phyloP scores from a whole-genome alignment of 495 filamentous ascomycete genomes.

The Recurvomyces mirabilis region DNA sequence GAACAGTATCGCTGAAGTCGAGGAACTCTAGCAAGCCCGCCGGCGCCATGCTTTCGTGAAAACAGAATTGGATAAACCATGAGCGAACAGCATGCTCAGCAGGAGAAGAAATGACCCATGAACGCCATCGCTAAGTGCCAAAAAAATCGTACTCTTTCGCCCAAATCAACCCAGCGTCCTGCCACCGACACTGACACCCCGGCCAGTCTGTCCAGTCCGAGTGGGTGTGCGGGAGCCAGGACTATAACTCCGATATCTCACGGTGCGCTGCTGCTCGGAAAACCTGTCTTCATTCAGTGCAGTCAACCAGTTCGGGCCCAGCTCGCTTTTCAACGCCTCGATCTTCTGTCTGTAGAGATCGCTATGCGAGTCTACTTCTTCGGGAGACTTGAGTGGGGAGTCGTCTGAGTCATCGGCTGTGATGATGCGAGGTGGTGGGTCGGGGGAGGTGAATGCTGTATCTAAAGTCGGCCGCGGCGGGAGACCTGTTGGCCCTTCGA shows the following conservation, averaged over 20 bases:
- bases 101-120: conserved; percentile 6
- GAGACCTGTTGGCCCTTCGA: background rate
- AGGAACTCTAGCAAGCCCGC: too few relatives aligned
- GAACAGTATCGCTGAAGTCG: too few relatives aligned
- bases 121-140: conserved; percentile 16
- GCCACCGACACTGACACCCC: conserved; percentile 14
- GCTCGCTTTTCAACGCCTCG: conserved; percentile 69
- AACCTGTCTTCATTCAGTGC: conserved; percentile 61
- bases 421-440: conserved; percentile 10
- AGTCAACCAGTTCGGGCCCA: conserved; percentile 74
- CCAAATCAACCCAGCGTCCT: conserved; percentile 12
- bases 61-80: too few relatives aligned
- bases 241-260: conserved; percentile 10
- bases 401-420: conserved; percentile 10
- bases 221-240: conserved; percentile 10
- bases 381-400: conserved; percentile 31
- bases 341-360: conserved; percentile 78
- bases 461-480: conserved; percentile 9
- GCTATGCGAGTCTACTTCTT: conserved; percentile 57
- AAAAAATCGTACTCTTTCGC: background rate
- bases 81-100: too few relatives aligned
- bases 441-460: conserved; percentile 12
- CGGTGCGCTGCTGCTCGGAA: conserved; percentile 11
- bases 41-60: conserved; percentile 4
- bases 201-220: background rate